Percentiles rank a stretch among this genome's conserved stretches.
These are phyloP conservation scores for Leccinum uliginosum DNA, from an alignment of 768 basidiomycete species.

Conservation along the genomic window DNA sequence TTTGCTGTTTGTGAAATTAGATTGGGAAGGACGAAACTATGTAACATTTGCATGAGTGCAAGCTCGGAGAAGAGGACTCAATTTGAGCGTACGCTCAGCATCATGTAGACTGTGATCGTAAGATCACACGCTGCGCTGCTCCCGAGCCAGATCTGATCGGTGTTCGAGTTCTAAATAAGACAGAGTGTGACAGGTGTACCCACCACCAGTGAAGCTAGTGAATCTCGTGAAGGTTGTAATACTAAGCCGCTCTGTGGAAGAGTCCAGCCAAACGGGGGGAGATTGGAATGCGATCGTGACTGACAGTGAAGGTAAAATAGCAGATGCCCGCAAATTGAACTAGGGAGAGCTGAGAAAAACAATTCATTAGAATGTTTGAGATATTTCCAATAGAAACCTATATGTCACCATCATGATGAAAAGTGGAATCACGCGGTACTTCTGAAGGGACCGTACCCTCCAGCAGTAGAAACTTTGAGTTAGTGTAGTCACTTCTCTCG, in stretches of 20 bases:
- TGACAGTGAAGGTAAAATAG: rapidly evolving
- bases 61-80: neutral
- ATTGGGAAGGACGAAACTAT: conserved; percentile 15
- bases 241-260: too few species aligned
- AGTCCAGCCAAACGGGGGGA: neutral
- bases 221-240: too few species aligned
- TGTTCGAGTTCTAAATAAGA: neutral
- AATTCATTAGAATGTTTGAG: too few species aligned
- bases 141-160: neutral
- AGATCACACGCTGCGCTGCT: neutral
- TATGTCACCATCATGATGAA: too few species aligned
- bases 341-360: too few species aligned
- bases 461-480: too few species aligned
- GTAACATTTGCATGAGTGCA: neutral
- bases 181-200: neutral
- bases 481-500: too few species aligned
- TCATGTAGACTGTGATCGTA: neutral
- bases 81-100: neutral
- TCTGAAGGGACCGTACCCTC: neutral
- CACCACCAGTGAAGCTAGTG: neutral
- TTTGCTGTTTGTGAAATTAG: neutral
- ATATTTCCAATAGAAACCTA: too few species aligned
- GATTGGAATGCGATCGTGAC: neutral
- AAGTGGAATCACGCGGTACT: conserved; percentile 9
- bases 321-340: too few species aligned